Evolutionary conservation across 2,329 filamentous ascomycete species (phyloP).

Genomic region (Fusarium oxysporum): DNA sequence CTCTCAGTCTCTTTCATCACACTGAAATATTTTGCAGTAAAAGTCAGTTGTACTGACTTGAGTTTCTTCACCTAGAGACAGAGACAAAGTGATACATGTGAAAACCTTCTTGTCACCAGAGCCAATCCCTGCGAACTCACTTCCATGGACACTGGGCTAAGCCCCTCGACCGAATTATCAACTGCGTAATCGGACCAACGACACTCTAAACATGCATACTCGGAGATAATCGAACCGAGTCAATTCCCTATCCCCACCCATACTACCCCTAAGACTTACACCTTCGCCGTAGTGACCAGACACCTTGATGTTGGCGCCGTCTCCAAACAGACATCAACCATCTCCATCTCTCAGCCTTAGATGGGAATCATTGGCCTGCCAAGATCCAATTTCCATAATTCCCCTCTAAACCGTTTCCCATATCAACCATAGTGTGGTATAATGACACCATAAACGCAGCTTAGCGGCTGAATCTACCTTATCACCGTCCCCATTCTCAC

Average conservation of each 20-base stretch:
- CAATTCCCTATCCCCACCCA: neutral
- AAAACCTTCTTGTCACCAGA: neutral
- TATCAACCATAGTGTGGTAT: neutral
- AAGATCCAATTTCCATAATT: constrained; percentile 26
- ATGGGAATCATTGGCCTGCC: constrained; percentile 5
- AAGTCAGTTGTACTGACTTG: neutral
- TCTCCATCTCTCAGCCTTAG: neutral
- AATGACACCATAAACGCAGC: constrained; percentile 13
- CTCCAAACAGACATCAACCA: constrained; percentile 1
- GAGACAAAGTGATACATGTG: neutral
- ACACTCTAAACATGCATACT: neutral
- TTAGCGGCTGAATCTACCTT: constrained; percentile 2
- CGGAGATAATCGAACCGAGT: neutral
- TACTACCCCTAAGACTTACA: neutral
- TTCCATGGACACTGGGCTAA: neutral
- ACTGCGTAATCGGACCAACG: neutral
- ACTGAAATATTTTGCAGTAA: neutral
- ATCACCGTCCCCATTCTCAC: constrained; percentile 1
- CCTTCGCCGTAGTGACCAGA: neutral
- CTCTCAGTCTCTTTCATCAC: neutral
- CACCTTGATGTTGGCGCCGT: neutral
- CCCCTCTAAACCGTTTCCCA: constrained; percentile 9
- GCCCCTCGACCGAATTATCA: neutral
- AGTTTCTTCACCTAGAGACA: neutral
- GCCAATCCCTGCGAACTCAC: no score